Base-by-base conservation (phyloP, 768 basidiomycete species). In the Macrocybe gigantea region DNA sequence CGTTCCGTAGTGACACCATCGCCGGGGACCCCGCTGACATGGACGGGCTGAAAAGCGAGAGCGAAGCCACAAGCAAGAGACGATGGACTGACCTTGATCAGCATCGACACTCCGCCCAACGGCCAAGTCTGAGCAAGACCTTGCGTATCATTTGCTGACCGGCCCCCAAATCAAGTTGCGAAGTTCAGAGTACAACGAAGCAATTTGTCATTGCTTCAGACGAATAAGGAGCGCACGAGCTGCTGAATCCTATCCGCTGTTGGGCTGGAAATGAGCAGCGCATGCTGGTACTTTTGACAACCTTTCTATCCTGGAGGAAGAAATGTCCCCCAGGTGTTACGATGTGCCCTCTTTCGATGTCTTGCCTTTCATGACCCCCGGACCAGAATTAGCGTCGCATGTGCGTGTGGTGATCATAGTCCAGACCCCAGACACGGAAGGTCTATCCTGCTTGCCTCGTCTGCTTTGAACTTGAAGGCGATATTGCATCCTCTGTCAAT, bases 71-170 rank as follows among this genome's bases (percentile, higher is more conserved):
- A 13, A 65, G 95, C 51, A 77, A 73, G 41, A 68, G 22, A 4
- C 22, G 85, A 38, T 58, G 94, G 47, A 71, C 68, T 54, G 81
- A 80, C 9, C 64, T 90, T 4, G 86, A 86, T 57, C 68, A 64
- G 22, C 67, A 60, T 7, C 68, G 65, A 11, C 63, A 54, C 2
- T 44, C 54, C 39, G 49, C 88, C 87, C 10, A 92, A 91, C 44
- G 94, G 93, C 0, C 83, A 91, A 55, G 85, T 97, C 42, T 78
- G 89, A 14, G 82, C 96, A 51, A 94, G 92, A 5, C 79, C 90
- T 5, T 77, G 78, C 46, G 88, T 91, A 30, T 83, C 87, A 41
- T 94, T 96, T 60, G 87, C 93, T 31, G 91, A 98, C 63, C 82
- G 83, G 60, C 85, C 88, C 1, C 66, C 59, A 4, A 37, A 41